These are phyloP conservation scores for Cymbidium sinense DNA, from an alignment of 106 monocot species.

Conservation along the genomic window DNA sequence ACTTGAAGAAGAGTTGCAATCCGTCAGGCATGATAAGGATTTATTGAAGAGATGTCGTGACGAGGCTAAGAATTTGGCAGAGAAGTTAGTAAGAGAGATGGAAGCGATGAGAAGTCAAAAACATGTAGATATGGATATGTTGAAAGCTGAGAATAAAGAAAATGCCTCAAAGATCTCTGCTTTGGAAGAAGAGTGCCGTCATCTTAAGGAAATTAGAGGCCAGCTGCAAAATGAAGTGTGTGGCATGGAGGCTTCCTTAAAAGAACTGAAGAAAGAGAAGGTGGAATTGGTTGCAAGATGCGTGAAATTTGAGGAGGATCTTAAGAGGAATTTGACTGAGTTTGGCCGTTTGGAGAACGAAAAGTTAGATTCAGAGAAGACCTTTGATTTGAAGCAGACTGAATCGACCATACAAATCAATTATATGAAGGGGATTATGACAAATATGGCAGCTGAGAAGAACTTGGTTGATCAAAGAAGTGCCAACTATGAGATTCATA, in stretches of 20 bases:
- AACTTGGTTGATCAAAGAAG: too few relatives aligned
- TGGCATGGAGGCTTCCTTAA: background rate
- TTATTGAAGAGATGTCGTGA: background rate
- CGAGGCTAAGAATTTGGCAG: conserved; percentile 4
- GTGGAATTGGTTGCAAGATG: too few relatives aligned
- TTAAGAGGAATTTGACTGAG: too few relatives aligned
- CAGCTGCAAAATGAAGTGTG: conserved; percentile 3
- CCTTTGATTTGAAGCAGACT: too few relatives aligned
- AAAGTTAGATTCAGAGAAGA: too few relatives aligned
- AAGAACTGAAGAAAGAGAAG: conserved; percentile 13
- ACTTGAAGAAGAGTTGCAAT: background rate
- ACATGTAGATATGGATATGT: background rate
- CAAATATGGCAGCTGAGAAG: too few relatives aligned
- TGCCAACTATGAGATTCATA: too few relatives aligned
- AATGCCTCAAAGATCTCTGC: background rate
- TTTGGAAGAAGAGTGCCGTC: conserved; percentile 8
- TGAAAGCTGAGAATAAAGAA: background rate
- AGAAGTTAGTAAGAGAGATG: background rate
- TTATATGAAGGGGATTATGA: too few relatives aligned
- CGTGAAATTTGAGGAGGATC: too few relatives aligned
- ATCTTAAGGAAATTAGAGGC: background rate
- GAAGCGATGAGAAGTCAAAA: background rate
- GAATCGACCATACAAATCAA: too few relatives aligned
- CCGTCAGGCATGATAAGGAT: conserved; percentile 1
- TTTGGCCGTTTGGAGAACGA: too few relatives aligned